Percentiles rank a stretch among this genome's conserved stretches.
Evolutionary conservation across 2,329 filamentous ascomycete genomes (phyloP).

Genomic region (Magnaporthiopsis incrustans): DNA sequence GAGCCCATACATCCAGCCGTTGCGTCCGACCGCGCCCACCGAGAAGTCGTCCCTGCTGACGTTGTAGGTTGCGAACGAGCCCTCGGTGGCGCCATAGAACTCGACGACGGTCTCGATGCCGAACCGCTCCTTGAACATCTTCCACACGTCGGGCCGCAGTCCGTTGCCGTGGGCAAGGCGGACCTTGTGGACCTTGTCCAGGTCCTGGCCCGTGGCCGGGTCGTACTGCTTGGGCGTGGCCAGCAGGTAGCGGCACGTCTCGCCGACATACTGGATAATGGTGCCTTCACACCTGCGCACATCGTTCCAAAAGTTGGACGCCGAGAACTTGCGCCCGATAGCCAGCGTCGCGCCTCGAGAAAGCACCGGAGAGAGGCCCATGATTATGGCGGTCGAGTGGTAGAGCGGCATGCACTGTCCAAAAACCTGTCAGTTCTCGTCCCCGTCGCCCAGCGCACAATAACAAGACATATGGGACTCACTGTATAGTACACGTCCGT

Average conservation of each 20-base stretch:
- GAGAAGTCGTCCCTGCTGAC: constrained; percentile 68
- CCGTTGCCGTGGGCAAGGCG: constrained; percentile 77
- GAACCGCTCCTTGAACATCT: constrained; percentile 73
- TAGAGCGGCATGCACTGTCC: constrained; percentile 77
- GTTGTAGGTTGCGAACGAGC: constrained; percentile 63
- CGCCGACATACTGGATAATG: constrained; percentile 79
- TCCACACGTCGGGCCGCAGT: constrained; percentile 78
- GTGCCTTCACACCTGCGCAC: constrained; percentile 64
- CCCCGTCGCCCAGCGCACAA: not conserved
- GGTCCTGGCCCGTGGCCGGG: constrained; percentile 52
- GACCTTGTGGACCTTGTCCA: constrained; percentile 68
- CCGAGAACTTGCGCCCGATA: constrained; percentile 71
- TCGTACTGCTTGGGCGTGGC: constrained; percentile 56
- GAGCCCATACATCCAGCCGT: constrained; percentile 52
- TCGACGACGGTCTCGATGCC: constrained; percentile 65
- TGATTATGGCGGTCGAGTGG: constrained; percentile 67
- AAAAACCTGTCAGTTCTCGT: not conserved
- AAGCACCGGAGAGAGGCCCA: constrained; percentile 59
- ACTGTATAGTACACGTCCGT: constrained; percentile 70
- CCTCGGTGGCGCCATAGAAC: constrained; percentile 76
- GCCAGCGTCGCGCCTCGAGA: constrained; percentile 57
- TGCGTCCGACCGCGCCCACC: constrained; percentile 70
- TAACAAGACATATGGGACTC: not conserved
- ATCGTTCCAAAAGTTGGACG: constrained; percentile 68
- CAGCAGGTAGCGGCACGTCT: constrained; percentile 77